phyloP scores from a whole-genome alignment of 768 basidiomycete genomes.

The Saitozyma sp. region DNA sequence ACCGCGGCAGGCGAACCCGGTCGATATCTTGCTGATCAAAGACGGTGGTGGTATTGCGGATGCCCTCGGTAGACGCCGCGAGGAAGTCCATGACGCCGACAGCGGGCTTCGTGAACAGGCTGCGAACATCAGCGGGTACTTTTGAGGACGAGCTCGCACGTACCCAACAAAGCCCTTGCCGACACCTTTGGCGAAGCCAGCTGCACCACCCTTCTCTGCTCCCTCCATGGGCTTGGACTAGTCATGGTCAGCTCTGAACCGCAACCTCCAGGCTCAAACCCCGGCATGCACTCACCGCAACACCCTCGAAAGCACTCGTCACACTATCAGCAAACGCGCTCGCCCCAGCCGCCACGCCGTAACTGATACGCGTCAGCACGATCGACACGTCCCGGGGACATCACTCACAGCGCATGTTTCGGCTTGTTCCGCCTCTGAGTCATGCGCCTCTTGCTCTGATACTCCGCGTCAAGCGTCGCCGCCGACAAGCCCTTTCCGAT shows the following conservation, averaged over 20 bases:
- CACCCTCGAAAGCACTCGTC: constrained; percentile 92
- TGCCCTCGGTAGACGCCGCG: constrained; percentile 91
- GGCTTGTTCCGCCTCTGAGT: constrained; percentile 90
- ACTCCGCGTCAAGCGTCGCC: constrained; percentile 94
- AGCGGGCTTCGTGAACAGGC: constrained; percentile 91
- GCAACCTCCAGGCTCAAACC: constrained; percentile 9
- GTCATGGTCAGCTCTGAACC: constrained; percentile 7
- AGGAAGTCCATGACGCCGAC: constrained; percentile 96
- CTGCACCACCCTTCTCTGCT: constrained; percentile 87
- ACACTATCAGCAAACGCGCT: constrained; percentile 91
- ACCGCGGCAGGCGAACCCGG: constrained; percentile 81
- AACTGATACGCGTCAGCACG: constrained; percentile 56
- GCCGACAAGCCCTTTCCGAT: constrained; percentile 96
- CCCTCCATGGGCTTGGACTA: constrained; percentile 97
- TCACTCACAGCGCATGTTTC: constrained; percentile 74
- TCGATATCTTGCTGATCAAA: constrained; percentile 91
- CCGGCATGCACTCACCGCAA: constrained; percentile 66
- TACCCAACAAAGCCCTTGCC: constrained; percentile 85
- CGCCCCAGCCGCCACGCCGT: constrained; percentile 93
- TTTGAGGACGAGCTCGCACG: constrained; percentile 15
- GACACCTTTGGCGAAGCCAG: constrained; percentile 97
- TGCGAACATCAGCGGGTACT: constrained; percentile 45
- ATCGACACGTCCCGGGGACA: constrained; percentile 44
- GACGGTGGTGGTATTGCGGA: constrained; percentile 96
- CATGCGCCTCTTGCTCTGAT: constrained; percentile 83